Percentiles rank a stretch among this genome's conserved stretches.
Conservation (phyloP, 176 grass and related monocot genomes). For the Oryza coarctata region DNA sequence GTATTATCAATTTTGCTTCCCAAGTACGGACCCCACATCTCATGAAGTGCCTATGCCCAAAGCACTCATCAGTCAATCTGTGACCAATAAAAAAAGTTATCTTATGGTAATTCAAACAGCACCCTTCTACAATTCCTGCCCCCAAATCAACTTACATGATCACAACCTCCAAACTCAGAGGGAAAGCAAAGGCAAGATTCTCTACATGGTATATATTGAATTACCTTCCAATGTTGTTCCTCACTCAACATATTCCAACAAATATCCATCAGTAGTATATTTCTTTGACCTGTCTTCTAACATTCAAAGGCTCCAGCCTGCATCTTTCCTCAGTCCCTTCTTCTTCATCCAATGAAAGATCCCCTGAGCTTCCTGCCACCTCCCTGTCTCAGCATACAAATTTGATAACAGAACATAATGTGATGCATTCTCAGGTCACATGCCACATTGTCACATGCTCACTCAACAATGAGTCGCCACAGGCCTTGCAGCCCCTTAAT, state of each 20-base stretch:
- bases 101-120: background rate
- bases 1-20: background rate
- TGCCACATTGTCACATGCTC: slow-evolving; percentile 49
- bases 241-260: slow-evolving; percentile 25
- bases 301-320: slow-evolving; percentile 60
- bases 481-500: slow-evolving; percentile 48
- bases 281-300: slow-evolving; percentile 27
- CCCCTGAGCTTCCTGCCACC: slow-evolving; percentile 66
- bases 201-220: background rate
- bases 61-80: background rate
- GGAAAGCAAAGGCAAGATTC: slow-evolving; percentile 5
- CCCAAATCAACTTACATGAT: slow-evolving; percentile 12
- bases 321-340: slow-evolving; percentile 59
- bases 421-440: slow-evolving; percentile 56
- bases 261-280: slow-evolving; percentile 5
- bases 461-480: slow-evolving; percentile 44
- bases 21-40: slow-evolving; percentile 8
- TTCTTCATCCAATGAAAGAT: slow-evolving; percentile 54
- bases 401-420: slow-evolving; percentile 70
- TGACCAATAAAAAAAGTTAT: slow-evolving; percentile 9
- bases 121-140: slow-evolving; percentile 1
- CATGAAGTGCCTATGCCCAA: background rate
- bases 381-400: slow-evolving; percentile 57
- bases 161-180: background rate
- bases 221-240: slow-evolving; percentile 13